Base-by-base conservation (phyloP, 257 asterid genomes). In the Handroanthus guayacan region DNA sequence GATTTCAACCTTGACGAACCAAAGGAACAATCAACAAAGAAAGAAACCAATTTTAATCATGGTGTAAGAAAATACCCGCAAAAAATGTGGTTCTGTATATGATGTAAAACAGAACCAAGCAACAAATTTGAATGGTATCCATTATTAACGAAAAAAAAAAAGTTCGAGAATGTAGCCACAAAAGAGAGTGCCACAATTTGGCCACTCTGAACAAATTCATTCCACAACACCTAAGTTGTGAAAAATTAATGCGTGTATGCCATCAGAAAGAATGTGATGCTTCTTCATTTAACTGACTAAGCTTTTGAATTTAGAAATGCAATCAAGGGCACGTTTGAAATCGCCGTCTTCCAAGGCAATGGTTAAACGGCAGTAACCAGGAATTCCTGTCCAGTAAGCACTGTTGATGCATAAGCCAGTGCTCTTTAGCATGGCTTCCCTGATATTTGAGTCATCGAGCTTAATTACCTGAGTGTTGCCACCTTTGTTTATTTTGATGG, bases 321-420 rank as follows among this genome's bases (percentile, higher is more conserved):
- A 87, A 39, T 85, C 89, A 62, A 95, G 72, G 6, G 97, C 97
- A n/a, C 88, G 88, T 70, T 89, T 87, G 82, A 93, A 93, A 71
- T 88, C 94, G 39, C 72, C 37, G 6, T 93, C 96, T 82, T 86
- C 97, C 82, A 95, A 74, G 60, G 96, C 98, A 31, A 90, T 78
- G 71, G 93, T 89, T 86, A 95, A 93, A 75, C 98, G 93, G 81
- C 97, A 93, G 75, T 88, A 90, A 17, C 98, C 96, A 5, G 97
- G 95, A 66, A 91, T 87, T 36, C 98, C 98, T 0, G 97, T 95
- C 99, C 98, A 95, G 0, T 87, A 71, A 50, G 92, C 87, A 63
- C 99, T 91, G 67, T 95, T 93, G 84, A 93, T 93, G 89, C 98
- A 95, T 81, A 95, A 79, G 67, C 96, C 97, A 0, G 97, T 93